Base-by-base conservation (phyloP, 345 rosid genomes). In the Corchorus olitorius region DNA sequence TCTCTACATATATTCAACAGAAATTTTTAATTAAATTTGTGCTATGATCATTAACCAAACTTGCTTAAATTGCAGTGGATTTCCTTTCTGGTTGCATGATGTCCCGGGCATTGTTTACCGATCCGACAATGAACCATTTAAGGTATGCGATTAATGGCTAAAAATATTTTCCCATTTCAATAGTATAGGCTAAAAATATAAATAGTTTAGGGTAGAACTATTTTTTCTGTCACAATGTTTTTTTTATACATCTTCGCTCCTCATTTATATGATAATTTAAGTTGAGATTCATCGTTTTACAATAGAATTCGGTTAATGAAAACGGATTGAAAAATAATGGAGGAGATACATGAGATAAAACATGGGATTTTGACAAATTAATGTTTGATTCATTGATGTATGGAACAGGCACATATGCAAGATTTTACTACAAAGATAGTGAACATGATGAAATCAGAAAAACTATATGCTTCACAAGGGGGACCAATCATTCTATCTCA, bases 401-500 rank as follows among this genome's bases (percentile, higher is more conserved):
- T 54, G 62, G 15, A 50, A 77, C 77, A 90, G 93, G 80, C 75
- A 65, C 77, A 86, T 79, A 93, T 93, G 99, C 86, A 78, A 76
- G 88, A 79, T 39, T 95, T 92, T 70, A 89, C 93, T 0, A 75
- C 85, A 20, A 88, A 88, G 64, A 84, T 95, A 43, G 97, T 92
- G 48, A 73, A 80, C 78, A 58, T 96, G 92, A 88, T 96, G 98
- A 89, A 90, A 77, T 84, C 92, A 6, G 90, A 93, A 70, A 84
- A 83, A 6, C 74, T 96, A 53, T 96, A 79, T 78, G 99, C 98
- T 82, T 89, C 98, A 17, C 98, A 92, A 56, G 97, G 99, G 43
- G 99, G 99, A 53, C 99, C 99, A 7, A 89, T 93, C 65, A 92
- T 96, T 78, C 84, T 96, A 7, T 93, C 98, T n/a, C 98, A 96